These are phyloP conservation scores for Sarocladium kiliense DNA, from an alignment of 2,329 filamentous ascomycete genomes.

Conservation along the genomic window DNA sequence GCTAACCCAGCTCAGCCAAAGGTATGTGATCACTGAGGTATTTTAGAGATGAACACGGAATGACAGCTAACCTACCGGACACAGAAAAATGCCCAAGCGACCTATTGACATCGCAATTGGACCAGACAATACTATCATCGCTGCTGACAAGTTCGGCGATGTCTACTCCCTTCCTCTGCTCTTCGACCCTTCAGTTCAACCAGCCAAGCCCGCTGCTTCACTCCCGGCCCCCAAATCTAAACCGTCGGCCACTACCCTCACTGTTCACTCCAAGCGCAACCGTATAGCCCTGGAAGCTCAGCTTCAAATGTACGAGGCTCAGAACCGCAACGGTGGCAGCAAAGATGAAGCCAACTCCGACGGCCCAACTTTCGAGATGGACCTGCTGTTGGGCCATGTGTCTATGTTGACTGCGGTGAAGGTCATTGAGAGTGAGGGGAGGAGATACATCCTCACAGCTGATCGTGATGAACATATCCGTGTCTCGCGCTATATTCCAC, in stretches of 20 bases:
- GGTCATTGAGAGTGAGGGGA: constrained; percentile 38
- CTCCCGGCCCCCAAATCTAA: constrained; percentile 26
- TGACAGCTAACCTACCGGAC: background rate
- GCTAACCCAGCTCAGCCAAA: constrained; percentile 64
- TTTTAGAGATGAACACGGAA: background rate
- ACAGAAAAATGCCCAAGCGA: constrained; percentile 80
- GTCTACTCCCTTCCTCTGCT: constrained; percentile 79
- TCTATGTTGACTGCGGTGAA: constrained; percentile 82
- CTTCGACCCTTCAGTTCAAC: constrained; percentile 17
- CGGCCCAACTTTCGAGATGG: constrained; percentile 60
- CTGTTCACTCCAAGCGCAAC: constrained; percentile 61
- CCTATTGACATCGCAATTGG: constrained; percentile 72
- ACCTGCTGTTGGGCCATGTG: constrained; percentile 84
- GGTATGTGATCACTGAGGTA: constrained; percentile 41
- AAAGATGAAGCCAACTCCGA: constrained; percentile 26
- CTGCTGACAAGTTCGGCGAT: constrained; percentile 96
- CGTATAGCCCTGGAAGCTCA: constrained; percentile 56
- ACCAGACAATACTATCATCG: constrained; percentile 66
- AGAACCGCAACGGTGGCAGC: constrained; percentile 13
- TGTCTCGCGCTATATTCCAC: constrained; percentile 73
- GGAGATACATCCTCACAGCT: constrained; percentile 49
- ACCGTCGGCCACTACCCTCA: constrained; percentile 52
- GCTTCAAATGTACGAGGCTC: constrained; percentile 37
- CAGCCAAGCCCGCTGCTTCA: constrained; percentile 17
- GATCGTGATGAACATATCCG: constrained; percentile 73